These are phyloP conservation scores for Pseudopithomyces chartarum DNA, from an alignment of 2,329 filamentous ascomycete genomes.

Conservation along the genomic window DNA sequence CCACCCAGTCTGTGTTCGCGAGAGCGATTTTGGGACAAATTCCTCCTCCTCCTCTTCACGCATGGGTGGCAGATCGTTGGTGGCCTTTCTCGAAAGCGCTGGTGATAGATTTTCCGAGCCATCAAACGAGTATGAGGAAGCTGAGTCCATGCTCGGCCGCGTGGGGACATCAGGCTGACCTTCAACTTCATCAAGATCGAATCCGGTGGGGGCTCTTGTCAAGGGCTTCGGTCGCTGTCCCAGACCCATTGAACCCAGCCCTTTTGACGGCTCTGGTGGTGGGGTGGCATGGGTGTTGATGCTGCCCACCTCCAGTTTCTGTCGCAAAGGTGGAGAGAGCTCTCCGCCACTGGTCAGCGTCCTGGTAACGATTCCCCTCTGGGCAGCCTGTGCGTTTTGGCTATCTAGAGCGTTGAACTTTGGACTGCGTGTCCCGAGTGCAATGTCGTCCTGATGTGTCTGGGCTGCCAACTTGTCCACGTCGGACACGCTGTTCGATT, in stretches of 20 bases:
- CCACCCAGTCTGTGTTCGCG: conserved; percentile 63
- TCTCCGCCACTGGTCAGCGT: conserved; percentile 42
- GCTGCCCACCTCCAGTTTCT: conserved; percentile 43
- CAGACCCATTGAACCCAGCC: conserved; percentile 42
- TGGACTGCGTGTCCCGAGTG: conserved; percentile 30
- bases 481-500: conserved; percentile 25
- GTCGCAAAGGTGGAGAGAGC: conserved; percentile 41
- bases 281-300: conserved; percentile 39
- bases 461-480: conserved; percentile 23
- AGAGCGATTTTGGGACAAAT: conserved; percentile 61
- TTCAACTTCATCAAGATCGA: conserved; percentile 28
- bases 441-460: conserved; percentile 36
- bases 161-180: neutral
- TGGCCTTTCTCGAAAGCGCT: conserved; percentile 24
- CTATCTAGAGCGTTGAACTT: conserved; percentile 31
- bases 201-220: conserved; percentile 40
- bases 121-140: conserved; percentile 36
- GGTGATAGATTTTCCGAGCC: conserved; percentile 33
- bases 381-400: conserved; percentile 26
- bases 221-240: conserved; percentile 38
- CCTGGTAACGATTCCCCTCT: conserved; percentile 38
- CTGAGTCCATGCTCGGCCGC: conserved; percentile 39
- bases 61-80: conserved; percentile 31
- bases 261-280: conserved; percentile 31
- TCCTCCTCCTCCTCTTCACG: conserved; percentile 50